Evolutionary conservation across 352 stramenopile genomes (phyloP).

Genomic region (Phytophthora macrochlamydospora): DNA sequence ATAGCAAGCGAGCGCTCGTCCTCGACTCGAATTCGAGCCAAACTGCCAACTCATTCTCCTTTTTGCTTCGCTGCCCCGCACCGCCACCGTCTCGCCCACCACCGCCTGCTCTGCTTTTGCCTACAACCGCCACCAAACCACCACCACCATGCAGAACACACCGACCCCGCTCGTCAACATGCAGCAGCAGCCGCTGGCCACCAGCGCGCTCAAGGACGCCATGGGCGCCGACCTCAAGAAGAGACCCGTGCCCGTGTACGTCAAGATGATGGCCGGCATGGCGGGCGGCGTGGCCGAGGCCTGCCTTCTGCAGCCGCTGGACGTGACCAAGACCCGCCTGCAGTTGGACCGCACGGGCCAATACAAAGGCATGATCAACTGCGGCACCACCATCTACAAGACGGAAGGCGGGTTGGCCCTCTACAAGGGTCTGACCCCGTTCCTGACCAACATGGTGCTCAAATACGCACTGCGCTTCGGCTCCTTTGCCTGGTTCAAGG

Average conservation of each 20-base stretch:
- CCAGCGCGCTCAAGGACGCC: conserved; percentile 77
- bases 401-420: conserved; percentile 74
- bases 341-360: conserved; percentile 77
- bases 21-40: conserved; percentile 14
- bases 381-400: conserved; percentile 78
- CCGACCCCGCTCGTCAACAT: conserved; percentile 20
- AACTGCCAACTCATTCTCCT: conserved; percentile 24
- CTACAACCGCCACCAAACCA: conserved; percentile 13
- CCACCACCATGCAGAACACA: conserved; percentile 20
- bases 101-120: conserved; percentile 15
- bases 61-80: conserved; percentile 33
- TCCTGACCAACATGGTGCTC: conserved; percentile 90
- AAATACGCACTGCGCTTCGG: conserved; percentile 91
- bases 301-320: conserved; percentile 81
- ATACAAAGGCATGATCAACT: conserved; percentile 90
- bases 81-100: conserved; percentile 6
- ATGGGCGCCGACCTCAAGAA: conserved; percentile 78
- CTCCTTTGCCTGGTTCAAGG: conserved; percentile 87
- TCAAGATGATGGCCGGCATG: conserved; percentile 90
- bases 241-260: conserved; percentile 66
- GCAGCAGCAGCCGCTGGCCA: conserved; percentile 52
- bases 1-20: conserved; percentile 22
- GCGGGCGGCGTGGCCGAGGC: conserved; percentile 85
- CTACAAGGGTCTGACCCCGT: conserved; percentile 88
- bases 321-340: conserved; percentile 88